Base-by-base conservation (phyloP, 2,329 filamentous ascomycete species). In the Trichoderma simmonsii region DNA sequence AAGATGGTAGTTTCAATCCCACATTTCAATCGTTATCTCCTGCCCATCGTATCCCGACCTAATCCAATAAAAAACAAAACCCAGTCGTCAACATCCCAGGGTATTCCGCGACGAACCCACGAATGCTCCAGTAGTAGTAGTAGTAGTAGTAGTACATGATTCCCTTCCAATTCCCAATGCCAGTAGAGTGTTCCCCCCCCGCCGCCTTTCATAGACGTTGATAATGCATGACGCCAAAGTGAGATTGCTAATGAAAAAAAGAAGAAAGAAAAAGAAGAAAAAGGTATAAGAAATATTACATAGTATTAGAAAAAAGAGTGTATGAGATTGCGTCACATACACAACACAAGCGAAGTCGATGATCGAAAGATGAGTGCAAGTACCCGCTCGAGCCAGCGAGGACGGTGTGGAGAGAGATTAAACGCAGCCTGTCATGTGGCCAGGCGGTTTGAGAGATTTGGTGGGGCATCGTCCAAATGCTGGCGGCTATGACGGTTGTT, bases 331-430 rank as follows among this genome's bases (percentile, higher is more conserved):
- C 62, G 34, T 59, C 69, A 48, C 61, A 59, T 28, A 63, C 28
- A 26, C 61, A 15, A 32, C 61, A 34, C 66, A 61, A 64, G 70
- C 70, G 34, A 71, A 26, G 32, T 60, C 24, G 70, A 71, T 67
- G 34, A 67, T 32, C n/a, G 28, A 61, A 60, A 48, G 24, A 28
- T 34, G 34, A 57, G 71, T 56, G 71, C 71, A 70, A 72, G 56
- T 48, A 72, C n/a, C 72, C 73, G 72, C 71, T 76, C 75, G 76
- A 73, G 71, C 76, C 76, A 74, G 76, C 75, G 73, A 77, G 71
- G 74, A 72, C 70, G 69, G 68, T 71, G 57, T 65, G 60, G 14
- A 59, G 9, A 56, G 56, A 70, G 66, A 70, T 61, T 36, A 8
- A 32, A 64, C 61, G 68, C 71, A 71, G 66, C 73, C 75, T 57